Conservation (phyloP, 495 filamentous ascomycete species). For the Penicillium canescens region DNA sequence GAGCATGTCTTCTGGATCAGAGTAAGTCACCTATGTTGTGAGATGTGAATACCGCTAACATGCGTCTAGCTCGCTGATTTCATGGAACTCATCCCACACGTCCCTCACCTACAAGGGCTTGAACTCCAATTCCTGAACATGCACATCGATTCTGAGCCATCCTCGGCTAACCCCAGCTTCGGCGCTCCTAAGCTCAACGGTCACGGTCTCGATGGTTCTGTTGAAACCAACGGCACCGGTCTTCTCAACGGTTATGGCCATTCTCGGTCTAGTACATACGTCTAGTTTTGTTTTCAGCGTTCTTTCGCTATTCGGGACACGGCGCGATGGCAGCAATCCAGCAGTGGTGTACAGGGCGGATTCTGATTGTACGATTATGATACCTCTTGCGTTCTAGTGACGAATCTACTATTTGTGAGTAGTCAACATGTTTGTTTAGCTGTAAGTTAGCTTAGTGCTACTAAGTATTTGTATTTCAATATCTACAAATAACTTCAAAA, state of each 20-base stretch:
- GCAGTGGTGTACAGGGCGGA: constrained; percentile 37
- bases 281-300: constrained; percentile 36
- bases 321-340: constrained; percentile 24
- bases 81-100: constrained; percentile 67
- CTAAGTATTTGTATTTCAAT: too few relatives aligned
- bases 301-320: constrained; percentile 23
- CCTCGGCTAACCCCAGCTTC: constrained; percentile 2
- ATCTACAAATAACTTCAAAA: too few relatives aligned
- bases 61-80: constrained; percentile 65
- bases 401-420: constrained; percentile 28
- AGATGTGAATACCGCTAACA: constrained; percentile 23
- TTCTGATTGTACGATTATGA: constrained; percentile 53
- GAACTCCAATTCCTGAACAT: constrained; percentile 52
- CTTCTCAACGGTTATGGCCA: constrained; percentile 43
- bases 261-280: constrained; percentile 48
- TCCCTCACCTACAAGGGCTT: constrained; percentile 66
- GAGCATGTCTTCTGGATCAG: constrained; percentile 76
- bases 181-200: constrained; percentile 32
- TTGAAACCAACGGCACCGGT: constrained; percentile 26
- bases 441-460: too few relatives aligned
- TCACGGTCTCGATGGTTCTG: constrained; percentile 21
- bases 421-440: not conserved
- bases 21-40: constrained; percentile 40
- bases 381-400: constrained; percentile 44
- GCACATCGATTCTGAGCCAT: constrained; percentile 48